These are phyloP conservation scores for Fusarium circinatum DNA, from an alignment of 2,329 filamentous ascomycete species.

Conservation along the genomic window DNA sequence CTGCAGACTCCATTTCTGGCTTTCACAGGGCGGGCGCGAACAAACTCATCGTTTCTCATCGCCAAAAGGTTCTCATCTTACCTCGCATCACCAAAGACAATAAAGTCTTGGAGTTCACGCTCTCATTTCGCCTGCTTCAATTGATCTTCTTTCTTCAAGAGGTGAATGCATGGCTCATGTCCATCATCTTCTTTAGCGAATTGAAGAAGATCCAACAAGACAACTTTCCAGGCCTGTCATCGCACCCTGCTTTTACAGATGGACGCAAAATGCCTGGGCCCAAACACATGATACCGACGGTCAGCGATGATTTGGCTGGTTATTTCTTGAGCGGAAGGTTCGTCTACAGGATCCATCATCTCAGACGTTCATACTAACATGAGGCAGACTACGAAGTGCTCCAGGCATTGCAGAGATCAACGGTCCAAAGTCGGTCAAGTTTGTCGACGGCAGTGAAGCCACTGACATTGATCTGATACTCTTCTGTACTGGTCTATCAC, in stretches of 20 bases:
- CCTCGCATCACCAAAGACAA: not conserved
- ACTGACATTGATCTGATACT: not conserved
- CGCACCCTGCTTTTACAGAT: not conserved
- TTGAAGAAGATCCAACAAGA: not conserved
- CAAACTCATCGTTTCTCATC: not conserved
- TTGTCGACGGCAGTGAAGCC: not conserved
- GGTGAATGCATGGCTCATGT: not conserved
- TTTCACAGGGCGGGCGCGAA: not conserved
- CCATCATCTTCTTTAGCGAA: not conserved
- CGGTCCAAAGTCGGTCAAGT: not conserved
- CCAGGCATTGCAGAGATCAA: not conserved
- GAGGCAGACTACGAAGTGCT: not conserved
- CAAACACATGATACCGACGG: not conserved
- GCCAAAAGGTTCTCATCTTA: not conserved
- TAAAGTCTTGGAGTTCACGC: not conserved
- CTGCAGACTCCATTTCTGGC: not conserved
- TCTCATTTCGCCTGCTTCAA: not conserved
- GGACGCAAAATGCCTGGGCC: not conserved
- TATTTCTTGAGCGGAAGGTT: not conserved
- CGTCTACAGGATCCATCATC: accelerated
- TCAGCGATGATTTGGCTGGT: not conserved
- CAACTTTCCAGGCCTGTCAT: not conserved
- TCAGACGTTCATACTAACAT: accelerated
- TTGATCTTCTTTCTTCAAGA: not conserved
- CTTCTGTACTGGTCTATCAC: not conserved